Conservation (phyloP, 441 rosid species). For the Arabidopsis lyrata region DNA sequence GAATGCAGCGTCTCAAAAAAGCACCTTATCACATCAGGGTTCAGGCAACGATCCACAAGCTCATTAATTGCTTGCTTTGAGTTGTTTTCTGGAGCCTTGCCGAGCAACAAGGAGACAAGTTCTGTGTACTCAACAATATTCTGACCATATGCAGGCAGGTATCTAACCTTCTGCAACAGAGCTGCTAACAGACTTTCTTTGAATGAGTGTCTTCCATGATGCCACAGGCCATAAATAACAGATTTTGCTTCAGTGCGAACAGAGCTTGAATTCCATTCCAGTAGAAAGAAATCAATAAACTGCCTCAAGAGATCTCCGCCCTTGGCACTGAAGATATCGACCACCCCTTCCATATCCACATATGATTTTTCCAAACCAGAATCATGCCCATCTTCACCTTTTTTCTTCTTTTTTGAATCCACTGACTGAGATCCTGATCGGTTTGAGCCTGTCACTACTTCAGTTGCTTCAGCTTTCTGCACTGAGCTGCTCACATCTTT, state of each 20-base stretch:
- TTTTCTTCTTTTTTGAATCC: constrained; percentile 98
- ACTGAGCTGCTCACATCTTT: constrained; percentile 77
- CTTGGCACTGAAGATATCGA: constrained; percentile 82
- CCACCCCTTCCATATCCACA: constrained; percentile 95
- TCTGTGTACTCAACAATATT: constrained; percentile 98
- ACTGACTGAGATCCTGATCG: constrained; percentile 71
- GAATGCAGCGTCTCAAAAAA: constrained; percentile 95
- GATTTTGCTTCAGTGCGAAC: constrained; percentile 94
- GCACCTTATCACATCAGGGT: constrained; percentile 79
- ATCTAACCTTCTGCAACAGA: constrained; percentile 79
- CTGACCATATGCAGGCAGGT: constrained; percentile 96
- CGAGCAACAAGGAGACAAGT: constrained; percentile 86
- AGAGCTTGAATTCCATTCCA: constrained; percentile 98
- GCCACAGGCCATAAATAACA: constrained; percentile 97
- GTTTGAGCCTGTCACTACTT: constrained; percentile 68
- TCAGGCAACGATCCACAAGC: constrained; percentile 87
- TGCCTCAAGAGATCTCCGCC: constrained; percentile 85
- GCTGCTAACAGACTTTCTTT: constrained; percentile 82
- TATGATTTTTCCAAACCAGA: constrained; percentile 85
- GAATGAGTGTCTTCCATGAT: constrained; percentile 90
- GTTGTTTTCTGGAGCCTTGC: constrained; percentile 83
- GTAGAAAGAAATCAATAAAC: constrained; percentile 93
- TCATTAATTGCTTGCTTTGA: constrained; percentile 78
- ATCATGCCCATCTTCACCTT: constrained; percentile 93
- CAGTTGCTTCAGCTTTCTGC: constrained; percentile 82